phyloP scores from a whole-genome alignment of 1,284 basidiomycete species.

The Laetiporus sulphureus region DNA sequence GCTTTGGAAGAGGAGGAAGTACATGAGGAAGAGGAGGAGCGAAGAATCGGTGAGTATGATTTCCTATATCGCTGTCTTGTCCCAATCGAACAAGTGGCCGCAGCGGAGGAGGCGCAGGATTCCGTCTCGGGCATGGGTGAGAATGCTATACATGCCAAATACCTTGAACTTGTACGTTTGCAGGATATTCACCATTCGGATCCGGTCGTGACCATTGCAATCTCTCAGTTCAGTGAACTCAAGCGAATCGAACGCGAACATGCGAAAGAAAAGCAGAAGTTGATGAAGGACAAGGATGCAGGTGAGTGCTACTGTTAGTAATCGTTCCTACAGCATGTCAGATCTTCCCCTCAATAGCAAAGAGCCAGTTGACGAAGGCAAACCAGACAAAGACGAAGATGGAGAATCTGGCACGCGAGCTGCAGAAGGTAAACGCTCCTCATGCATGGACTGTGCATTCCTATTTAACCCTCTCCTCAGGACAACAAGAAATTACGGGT shows the following conservation, averaged over 20 bases:
- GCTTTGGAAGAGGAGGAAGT: slow-evolving; percentile 80
- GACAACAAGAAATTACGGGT: slow-evolving; percentile 82
- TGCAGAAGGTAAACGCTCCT: slow-evolving; percentile 61
- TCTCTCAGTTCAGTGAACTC: slow-evolving; percentile 67
- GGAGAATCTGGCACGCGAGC: slow-evolving; percentile 76
- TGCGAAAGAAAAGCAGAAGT: slow-evolving; percentile 82
- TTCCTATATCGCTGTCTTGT: slow-evolving; percentile 4
- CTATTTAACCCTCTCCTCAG: slow-evolving; percentile 31
- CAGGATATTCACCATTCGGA: neutral
- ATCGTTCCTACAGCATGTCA: neutral
- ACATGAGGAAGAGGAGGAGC: slow-evolving; percentile 77
- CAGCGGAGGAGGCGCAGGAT: slow-evolving; percentile 80
- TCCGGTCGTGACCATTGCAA: neutral
- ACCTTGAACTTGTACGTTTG: slow-evolving; percentile 74
- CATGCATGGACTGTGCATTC: slow-evolving; percentile 9
- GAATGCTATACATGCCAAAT: slow-evolving; percentile 73
- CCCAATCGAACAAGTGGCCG: slow-evolving; percentile 1
- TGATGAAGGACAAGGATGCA: slow-evolving; percentile 80
- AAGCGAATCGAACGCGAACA: slow-evolving; percentile 79
- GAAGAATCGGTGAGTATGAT: slow-evolving; percentile 52
- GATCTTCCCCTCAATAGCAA: slow-evolving; percentile 40
- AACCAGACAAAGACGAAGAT: slow-evolving; percentile 84
- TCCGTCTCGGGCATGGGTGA: slow-evolving; percentile 73
- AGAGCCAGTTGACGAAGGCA: slow-evolving; percentile 74
- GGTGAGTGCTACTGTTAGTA: slow-evolving; percentile 39